Percentiles rank a stretch among this genome's conserved stretches.
These are phyloP conservation scores for Aspergillus bridgeri DNA, from an alignment of 495 filamentous ascomycete species.

Conservation along the genomic window DNA sequence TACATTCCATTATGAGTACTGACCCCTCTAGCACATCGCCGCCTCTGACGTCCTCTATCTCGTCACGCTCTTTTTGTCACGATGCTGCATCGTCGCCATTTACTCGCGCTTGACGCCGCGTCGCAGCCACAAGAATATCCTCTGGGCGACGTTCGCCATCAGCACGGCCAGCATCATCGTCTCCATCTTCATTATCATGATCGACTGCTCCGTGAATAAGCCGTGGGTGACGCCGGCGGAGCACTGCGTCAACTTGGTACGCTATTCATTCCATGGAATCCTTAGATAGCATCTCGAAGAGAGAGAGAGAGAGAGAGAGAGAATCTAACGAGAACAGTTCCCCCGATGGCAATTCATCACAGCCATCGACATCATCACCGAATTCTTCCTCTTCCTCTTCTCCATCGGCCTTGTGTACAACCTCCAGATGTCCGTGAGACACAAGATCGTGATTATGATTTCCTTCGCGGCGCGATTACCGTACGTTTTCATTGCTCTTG, in stretches of 20 bases:
- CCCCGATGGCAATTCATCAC: constrained; percentile 30
- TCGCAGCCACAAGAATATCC: constrained; percentile 21
- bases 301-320: too few relatives aligned
- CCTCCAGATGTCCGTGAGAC: constrained; percentile 21
- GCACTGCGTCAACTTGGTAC: constrained; percentile 27
- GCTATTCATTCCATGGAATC: not conserved
- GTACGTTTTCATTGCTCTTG: too few relatives aligned
- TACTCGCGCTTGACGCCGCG: constrained; percentile 32
- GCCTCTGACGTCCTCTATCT: constrained; percentile 32
- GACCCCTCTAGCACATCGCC: constrained; percentile 15
- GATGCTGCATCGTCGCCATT: constrained; percentile 30
- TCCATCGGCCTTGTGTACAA: constrained; percentile 27
- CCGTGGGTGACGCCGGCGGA: constrained; percentile 26
- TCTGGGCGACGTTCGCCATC: constrained; percentile 14
- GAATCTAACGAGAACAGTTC: constrained; percentile 16
- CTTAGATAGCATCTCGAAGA: too few relatives aligned
- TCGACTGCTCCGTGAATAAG: constrained; percentile 24
- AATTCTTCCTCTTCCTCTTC: constrained; percentile 24
- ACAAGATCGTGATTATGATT: constrained; percentile 28
- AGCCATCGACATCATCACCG: constrained; percentile 29
- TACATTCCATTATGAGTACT: not conserved
- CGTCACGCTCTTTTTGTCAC: constrained; percentile 27
- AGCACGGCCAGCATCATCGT: constrained; percentile 17
- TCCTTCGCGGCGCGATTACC: constrained; percentile 32
- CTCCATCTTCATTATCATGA: constrained; percentile 18